phyloP scores from a whole-genome alignment of 2,329 filamentous ascomycete species.

The Ceratocystis destructans region DNA sequence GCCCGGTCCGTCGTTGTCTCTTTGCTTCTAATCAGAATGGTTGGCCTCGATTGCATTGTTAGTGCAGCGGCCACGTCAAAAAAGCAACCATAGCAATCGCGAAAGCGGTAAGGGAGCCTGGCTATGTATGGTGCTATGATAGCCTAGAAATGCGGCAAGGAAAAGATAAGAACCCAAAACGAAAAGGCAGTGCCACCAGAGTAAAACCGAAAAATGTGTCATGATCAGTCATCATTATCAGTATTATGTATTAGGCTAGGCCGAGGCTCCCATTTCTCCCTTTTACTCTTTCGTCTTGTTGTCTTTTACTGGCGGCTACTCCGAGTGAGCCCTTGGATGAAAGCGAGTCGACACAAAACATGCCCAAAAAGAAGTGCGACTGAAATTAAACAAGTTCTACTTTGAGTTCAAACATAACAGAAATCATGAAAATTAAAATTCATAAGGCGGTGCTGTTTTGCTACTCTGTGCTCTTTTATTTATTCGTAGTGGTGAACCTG shows the following conservation, averaged over 20 bases:
- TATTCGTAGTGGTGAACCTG: not conserved
- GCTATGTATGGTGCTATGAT: not conserved
- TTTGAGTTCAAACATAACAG: no score
- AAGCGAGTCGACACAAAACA: not conserved
- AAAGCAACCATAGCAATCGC: not conserved
- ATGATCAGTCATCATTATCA: not conserved
- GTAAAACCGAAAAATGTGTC: not conserved
- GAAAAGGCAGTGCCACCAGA: not conserved
- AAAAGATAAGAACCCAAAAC: not conserved
- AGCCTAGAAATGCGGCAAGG: not conserved
- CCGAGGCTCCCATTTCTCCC: not conserved
- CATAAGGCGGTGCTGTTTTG: not conserved
- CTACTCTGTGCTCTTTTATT: not conserved
- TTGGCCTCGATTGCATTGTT: not conserved
- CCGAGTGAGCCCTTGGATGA: not conserved
- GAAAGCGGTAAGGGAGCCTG: not conserved
- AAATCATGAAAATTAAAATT: not conserved
- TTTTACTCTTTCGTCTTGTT: not conserved
- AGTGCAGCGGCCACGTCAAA: not conserved
- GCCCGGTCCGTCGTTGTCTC: no score
- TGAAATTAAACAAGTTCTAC: not conserved
- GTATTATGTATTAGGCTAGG: not conserved
- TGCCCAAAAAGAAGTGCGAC: not conserved
- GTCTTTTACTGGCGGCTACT: not conserved
- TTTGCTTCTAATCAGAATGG: not conserved